phyloP scores from a whole-genome alignment of 2,329 filamentous ascomycete species.

The Aspergillus alliaceus region DNA sequence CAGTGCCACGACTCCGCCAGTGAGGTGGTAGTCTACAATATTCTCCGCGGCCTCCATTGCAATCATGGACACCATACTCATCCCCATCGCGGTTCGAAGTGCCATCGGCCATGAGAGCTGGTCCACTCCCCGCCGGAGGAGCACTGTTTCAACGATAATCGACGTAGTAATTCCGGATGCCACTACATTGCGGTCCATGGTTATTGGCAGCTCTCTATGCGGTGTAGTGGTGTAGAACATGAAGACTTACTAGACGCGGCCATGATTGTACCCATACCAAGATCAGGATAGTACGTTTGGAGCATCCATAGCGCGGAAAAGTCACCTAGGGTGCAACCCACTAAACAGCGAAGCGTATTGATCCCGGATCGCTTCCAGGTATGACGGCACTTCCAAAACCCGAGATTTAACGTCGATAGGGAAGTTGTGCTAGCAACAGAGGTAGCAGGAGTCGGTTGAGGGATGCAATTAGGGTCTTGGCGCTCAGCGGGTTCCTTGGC shows the following conservation, averaged over 20 bases:
- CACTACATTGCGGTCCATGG: conserved; percentile 41
- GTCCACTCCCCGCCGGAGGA: conserved; percentile 53
- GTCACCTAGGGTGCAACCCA: conserved; percentile 58
- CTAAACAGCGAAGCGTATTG: conserved; percentile 57
- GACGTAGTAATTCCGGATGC: conserved; percentile 54
- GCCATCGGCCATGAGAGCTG: conserved; percentile 49
- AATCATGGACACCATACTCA: conserved; percentile 61
- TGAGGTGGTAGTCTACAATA: conserved; percentile 56
- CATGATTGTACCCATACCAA: conserved; percentile 54
- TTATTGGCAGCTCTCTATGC: not conserved
- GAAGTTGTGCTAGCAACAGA: no score
- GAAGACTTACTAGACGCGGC: conserved; percentile 49
- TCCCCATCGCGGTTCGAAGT: conserved; percentile 55
- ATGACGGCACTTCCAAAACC: conserved; percentile 37
- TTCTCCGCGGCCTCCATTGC: conserved; percentile 60
- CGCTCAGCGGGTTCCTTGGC: not conserved
- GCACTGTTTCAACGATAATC: conserved; percentile 52
- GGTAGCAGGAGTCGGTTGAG: no score
- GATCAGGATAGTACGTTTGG: conserved; percentile 48
- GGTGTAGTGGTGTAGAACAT: not conserved
- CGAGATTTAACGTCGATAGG: not conserved
- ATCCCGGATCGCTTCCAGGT: conserved; percentile 54
- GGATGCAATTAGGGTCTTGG: no score
- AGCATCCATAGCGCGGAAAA: conserved; percentile 59
- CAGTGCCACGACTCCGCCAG: conserved; percentile 51